These are phyloP conservation scores for Wickerhamiella bombiphila DNA, from an alignment of 805 yeast species.

Conservation along the genomic window DNA sequence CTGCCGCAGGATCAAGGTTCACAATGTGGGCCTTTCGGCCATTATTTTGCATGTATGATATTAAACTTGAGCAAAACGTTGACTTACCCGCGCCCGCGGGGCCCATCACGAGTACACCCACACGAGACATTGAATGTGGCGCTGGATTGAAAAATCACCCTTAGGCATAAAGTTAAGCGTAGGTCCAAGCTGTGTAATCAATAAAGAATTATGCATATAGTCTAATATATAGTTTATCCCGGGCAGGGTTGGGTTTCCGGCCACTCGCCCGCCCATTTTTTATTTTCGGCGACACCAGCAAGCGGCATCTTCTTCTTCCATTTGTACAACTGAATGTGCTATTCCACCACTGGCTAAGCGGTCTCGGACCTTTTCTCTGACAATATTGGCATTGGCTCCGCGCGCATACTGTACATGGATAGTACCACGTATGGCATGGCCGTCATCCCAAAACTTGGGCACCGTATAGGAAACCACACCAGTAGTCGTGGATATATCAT, in stretches of 20 bases:
- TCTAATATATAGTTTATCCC: too few relatives aligned
- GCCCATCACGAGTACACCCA: conserved; percentile 84
- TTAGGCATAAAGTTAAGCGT: too few relatives aligned
- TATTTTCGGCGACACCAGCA: conserved; percentile 49
- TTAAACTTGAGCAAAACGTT: conserved; percentile 80
- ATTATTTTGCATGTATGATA: conserved; percentile 72
- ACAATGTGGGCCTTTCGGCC: conserved; percentile 93
- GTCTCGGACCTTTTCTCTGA: conserved; percentile 45
- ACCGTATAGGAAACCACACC: conserved; percentile 78
- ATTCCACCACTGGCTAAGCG: conserved; percentile 37
- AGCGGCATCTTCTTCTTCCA: conserved; percentile 45
- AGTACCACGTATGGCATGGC: conserved; percentile 47
- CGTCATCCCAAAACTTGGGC: conserved; percentile 82
- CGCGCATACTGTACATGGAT: conserved; percentile 60
- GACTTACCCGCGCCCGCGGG: conserved; percentile 98
- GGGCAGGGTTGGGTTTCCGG: too few relatives aligned
- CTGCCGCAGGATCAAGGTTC: conserved; percentile 94
- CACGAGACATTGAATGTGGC: conserved; percentile 95
- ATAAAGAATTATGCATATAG: too few relatives aligned
- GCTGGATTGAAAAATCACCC: too few relatives aligned
- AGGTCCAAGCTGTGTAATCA: too few relatives aligned
- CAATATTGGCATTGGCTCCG: conserved; percentile 49
- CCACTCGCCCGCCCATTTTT: too few relatives aligned
- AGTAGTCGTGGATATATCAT: conserved; percentile 51
- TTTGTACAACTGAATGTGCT: conserved; percentile 46